These are phyloP conservation scores for Sequoiadendron giganteum DNA, from an alignment of 75 land plant genomes.

Conservation along the genomic window DNA sequence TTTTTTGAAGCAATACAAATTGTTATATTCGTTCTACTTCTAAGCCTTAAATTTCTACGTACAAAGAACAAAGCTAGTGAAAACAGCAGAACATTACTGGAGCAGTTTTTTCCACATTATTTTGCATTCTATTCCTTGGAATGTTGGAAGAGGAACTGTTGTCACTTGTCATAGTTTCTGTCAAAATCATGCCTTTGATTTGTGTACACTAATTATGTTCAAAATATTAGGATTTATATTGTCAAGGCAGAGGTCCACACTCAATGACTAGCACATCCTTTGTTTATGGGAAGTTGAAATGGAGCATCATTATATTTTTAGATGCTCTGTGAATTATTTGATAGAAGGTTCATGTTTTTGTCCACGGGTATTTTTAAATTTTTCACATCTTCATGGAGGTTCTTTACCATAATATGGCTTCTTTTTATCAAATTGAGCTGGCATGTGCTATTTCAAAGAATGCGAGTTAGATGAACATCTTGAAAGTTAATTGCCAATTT, in stretches of 20 bases:
- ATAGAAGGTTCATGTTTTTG: neutral
- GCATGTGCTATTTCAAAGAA: neutral
- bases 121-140: neutral
- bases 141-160: neutral
- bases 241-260: neutral
- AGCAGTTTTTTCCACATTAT: neutral
- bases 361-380: neutral
- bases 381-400: neutral
- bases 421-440: neutral
- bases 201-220: neutral
- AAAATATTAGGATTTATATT: neutral
- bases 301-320: neutral
- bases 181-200: neutral
- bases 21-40: neutral
- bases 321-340: neutral
- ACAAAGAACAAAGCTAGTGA: neutral
- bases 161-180: neutral
- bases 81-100: neutral
- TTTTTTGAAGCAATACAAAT: neutral
- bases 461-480: neutral
- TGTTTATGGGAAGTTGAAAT: neutral
- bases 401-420: neutral
- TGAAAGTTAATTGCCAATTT: neutral
- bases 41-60: neutral
- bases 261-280: neutral